Percentiles rank a stretch among this genome's conserved stretches.
Evolutionary conservation across 768 basidiomycete genomes (phyloP).

Genomic region (Boletus speciosus): DNA sequence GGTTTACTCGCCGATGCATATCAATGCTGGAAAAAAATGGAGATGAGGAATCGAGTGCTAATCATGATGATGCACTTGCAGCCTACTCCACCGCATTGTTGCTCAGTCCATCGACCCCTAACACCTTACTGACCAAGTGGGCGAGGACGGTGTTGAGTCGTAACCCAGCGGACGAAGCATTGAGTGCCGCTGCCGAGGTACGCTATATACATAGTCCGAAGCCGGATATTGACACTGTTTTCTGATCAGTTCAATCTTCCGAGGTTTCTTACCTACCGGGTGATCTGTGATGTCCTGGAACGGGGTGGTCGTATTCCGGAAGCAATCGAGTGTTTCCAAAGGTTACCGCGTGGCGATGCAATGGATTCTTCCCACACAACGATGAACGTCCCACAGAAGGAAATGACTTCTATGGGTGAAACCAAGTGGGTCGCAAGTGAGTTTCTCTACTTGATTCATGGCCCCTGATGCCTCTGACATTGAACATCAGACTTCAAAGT

Average conservation of each 20-base stretch:
- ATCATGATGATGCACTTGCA: neutral
- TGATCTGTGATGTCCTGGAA: neutral
- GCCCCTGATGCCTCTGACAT: too few species aligned
- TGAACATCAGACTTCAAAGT: too few species aligned
- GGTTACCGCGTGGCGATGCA: neutral
- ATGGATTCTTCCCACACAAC: too few species aligned
- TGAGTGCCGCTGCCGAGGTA: neutral
- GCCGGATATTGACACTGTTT: neutral
- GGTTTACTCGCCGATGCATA: neutral
- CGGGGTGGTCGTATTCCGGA: neutral
- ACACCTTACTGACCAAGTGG: neutral
- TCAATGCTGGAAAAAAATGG: neutral
- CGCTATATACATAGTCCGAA: too few species aligned
- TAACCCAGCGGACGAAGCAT: neutral
- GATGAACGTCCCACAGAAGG: too few species aligned
- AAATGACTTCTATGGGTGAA: too few species aligned
- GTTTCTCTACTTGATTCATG: too few species aligned
- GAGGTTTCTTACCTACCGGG: neutral
- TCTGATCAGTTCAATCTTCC: slow-evolving; percentile 3
- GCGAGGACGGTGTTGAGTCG: neutral
- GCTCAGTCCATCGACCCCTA: neutral
- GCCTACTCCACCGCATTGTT: neutral
- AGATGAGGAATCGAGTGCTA: neutral
- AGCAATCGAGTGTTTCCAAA: neutral
- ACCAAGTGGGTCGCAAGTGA: too few species aligned